Percentiles rank a stretch among this genome's conserved stretches.
Evolutionary conservation across 768 basidiomycete genomes (phyloP).

Genomic region (Termitomyces sp.): DNA sequence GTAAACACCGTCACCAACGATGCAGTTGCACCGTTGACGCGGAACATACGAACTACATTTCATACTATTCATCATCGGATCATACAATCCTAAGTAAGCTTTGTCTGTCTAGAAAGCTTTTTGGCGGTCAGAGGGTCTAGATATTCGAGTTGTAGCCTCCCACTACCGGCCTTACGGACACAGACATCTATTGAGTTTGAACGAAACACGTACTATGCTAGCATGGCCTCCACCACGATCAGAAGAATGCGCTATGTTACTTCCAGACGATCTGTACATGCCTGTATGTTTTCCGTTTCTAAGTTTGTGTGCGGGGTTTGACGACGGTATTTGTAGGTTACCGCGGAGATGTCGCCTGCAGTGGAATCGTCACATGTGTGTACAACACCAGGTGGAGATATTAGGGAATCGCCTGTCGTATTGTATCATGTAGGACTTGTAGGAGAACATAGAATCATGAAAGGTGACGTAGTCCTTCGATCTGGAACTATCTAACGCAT

Average conservation of each 20-base stretch:
- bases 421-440: neutral
- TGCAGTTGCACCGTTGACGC: neutral
- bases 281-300: constrained; percentile 2
- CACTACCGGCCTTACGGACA: neutral
- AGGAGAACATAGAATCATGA: neutral
- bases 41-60: constrained; percentile 1
- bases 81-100: constrained; percentile 8
- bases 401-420: constrained; percentile 1
- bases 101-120: constrained; percentile 2
- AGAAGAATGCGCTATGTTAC: constrained; percentile 3
- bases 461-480: neutral
- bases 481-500: constrained; percentile 3
- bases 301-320: neutral
- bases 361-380: constrained; percentile 17
- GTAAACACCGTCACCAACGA: constrained; percentile 1
- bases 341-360: constrained; percentile 16
- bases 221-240: neutral
- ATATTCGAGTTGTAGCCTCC: neutral
- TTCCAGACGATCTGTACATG: constrained; percentile 13
- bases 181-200: neutral
- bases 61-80: constrained; percentile 1
- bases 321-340: neutral
- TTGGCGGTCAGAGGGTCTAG: neutral
- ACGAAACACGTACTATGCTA: neutral
- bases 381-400: constrained; percentile 11